Evolutionary conservation across 805 yeast genomes (phyloP), one percentile per base, ranked within the genome.

Genomic region (Ogataea angusta): DNA sequence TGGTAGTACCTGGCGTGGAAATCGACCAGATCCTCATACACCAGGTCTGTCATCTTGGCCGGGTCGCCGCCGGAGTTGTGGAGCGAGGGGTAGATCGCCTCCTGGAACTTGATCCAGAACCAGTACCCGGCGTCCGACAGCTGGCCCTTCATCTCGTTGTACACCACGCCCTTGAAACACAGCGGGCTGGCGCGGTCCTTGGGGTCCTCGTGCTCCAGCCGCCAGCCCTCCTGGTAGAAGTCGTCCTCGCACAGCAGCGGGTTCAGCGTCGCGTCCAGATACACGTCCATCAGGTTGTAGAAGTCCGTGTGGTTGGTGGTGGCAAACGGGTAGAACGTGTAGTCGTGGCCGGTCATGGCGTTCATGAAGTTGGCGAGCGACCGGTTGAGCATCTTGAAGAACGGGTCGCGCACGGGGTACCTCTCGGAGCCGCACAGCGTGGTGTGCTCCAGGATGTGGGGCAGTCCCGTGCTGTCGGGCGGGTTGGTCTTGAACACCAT

Each of bases 131-230:
- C 77, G 60, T 88, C 91, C 0, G 96, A 85, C 57, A 87, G 78
- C 63, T 91, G 97, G 7, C 99, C 99, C 64, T 93, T 93, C 99
- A 93, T 93, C 66, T 93, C 99, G 59, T 93, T 93, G 61, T 85
- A 93, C 2, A 93, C 99, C 24, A 93, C 99, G 33, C 99, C 99
- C 63, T 93, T 93, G 63, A 88, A 87, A 4, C 68, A 69, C 30
- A 93, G 57, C 1, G 87, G 85, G 10, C 86, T 72, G 0, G 53
- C 44, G 12, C 68, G 66, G 57, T 90, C 89, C 6, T 71, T 62
- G 5, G 79, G 63, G 38, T 70, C 72, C 38, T 75, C 75, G 50
- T 87, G 78, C 62, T 93, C 99, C 28, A 93, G 67, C 58, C 99
- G 79, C 99, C 99, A 93, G 26, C 99, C 99, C 66, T 93, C 99